These are phyloP conservation scores for Raffaelea albimanens DNA, from an alignment of 2,329 filamentous ascomycete genomes.

Conservation along the genomic window DNA sequence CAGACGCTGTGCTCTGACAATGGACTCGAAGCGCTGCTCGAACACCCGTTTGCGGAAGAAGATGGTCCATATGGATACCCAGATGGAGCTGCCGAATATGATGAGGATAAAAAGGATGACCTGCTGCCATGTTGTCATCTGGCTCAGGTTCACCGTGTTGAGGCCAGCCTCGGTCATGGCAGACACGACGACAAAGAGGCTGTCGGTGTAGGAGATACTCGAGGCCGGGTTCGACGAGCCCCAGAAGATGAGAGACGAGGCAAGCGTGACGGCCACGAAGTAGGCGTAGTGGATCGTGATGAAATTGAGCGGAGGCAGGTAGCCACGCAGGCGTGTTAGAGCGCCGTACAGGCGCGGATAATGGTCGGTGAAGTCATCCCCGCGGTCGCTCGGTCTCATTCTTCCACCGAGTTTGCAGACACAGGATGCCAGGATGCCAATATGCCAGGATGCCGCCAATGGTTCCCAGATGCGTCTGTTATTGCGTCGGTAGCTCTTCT, in stretches of 20 bases:
- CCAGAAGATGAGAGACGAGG: constrained; percentile 53
- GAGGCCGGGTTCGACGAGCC: constrained; percentile 37
- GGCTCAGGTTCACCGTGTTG: constrained; percentile 52
- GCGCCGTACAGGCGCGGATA: constrained; percentile 1
- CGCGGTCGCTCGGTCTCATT: not conserved
- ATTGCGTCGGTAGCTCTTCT: no score
- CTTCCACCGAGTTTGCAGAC: not conserved
- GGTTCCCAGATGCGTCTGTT: no score
- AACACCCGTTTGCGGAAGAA: constrained; percentile 52
- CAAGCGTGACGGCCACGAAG: constrained; percentile 45
- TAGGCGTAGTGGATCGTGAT: constrained; percentile 58
- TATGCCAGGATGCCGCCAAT: no score
- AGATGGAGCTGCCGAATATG: constrained; percentile 53
- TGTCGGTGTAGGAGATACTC: constrained; percentile 51
- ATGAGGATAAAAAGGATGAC: constrained; percentile 53
- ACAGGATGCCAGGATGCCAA: no score
- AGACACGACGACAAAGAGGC: constrained; percentile 53
- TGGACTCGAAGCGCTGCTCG: constrained; percentile 46
- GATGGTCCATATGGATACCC: constrained; percentile 55
- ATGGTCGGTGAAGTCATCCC: constrained; percentile 9
- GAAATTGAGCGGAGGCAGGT: constrained; percentile 43
- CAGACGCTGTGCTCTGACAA: constrained; percentile 34
- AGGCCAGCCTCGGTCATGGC: constrained; percentile 60
- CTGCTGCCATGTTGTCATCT: constrained; percentile 59
- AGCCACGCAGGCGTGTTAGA: no score